phyloP scores from a whole-genome alignment of 176 grass and related monocot genomes.

The Cymbopogon citratus region DNA sequence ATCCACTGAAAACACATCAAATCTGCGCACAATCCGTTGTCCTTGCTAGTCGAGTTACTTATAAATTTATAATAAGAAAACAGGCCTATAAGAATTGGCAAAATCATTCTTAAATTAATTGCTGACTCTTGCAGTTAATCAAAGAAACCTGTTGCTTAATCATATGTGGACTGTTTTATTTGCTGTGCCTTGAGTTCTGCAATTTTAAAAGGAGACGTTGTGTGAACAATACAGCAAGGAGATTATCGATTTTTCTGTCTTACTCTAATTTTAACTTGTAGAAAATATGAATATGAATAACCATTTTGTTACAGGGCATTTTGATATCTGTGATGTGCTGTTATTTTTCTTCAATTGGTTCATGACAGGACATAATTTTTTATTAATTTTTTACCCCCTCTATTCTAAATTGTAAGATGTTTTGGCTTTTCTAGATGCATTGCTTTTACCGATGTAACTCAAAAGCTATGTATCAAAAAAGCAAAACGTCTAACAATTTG shows the following conservation, averaged over 20 bases:
- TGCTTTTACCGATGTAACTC: no score
- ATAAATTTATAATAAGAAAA: not conserved
- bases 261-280: not conserved
- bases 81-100: not conserved
- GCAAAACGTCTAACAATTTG: no score
- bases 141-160: not conserved
- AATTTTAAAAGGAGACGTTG: not conserved
- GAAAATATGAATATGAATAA: not conserved
- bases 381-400: not conserved
- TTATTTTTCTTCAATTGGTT: conserved; percentile 1
- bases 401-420: not conserved
- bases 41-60: not conserved
- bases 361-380: not conserved
- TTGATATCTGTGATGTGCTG: not conserved
- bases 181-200: not conserved
- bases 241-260: not conserved
- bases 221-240: not conserved
- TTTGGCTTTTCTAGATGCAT: not conserved
- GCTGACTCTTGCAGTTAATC: not conserved
- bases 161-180: not conserved
- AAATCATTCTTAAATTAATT: not conserved
- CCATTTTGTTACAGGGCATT: not conserved
- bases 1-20: not conserved
- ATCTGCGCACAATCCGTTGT: not conserved
- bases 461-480: no score